Base-by-base conservation (phyloP, 2,329 filamentous ascomycete genomes). In the Pestalotiopsis sp. region DNA sequence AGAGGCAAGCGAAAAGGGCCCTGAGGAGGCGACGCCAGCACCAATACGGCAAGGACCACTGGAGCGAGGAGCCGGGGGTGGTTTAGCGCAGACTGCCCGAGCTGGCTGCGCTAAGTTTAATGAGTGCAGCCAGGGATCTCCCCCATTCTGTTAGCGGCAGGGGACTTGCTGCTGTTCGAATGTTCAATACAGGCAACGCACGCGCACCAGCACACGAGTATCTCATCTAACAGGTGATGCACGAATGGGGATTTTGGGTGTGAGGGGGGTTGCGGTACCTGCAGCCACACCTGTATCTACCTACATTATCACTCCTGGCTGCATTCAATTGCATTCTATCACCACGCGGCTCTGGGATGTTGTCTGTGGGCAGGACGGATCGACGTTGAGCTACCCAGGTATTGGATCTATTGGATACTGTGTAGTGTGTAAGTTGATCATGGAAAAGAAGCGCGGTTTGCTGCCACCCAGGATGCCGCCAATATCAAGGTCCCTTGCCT, bases 91-190 rank as follows among this genome's bases (percentile, higher is more conserved):
- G 77, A 81, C 80, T 81, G 75, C 78, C 71, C 72, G 75, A 77
- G 78, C 74, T 77, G 78, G 78, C 72, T 75, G 77, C 80, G 80
- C 80, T 82, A 82, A 79, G 78, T 81, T 81, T 79, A 79, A 80
- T 81, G 79, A 82, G 77, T 73, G 70, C 71, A 71, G 74, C 74
- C 74, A 75, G 73, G 71, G 74, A 75, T 74, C 68, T 41, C n/a
- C 17, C 66, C 49, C 17, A 23, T 59, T 36, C 57, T 31, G 56
- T 7, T 66, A 61, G 52, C 40, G 41, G 38, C 57, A 68, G 67
- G 67, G 49, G 64, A 56, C 38, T 23, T 23, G 20, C 45, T 66
- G 17, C 45, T 52, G 38, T 52, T 52, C 3, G 45, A 52, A 17
- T n/a, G 45, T 52, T 17, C 20, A 36, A 36, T 36, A 36, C 31